phyloP scores from a whole-genome alignment of 2,329 filamentous ascomycete species.

The Xylaria sp. region DNA sequence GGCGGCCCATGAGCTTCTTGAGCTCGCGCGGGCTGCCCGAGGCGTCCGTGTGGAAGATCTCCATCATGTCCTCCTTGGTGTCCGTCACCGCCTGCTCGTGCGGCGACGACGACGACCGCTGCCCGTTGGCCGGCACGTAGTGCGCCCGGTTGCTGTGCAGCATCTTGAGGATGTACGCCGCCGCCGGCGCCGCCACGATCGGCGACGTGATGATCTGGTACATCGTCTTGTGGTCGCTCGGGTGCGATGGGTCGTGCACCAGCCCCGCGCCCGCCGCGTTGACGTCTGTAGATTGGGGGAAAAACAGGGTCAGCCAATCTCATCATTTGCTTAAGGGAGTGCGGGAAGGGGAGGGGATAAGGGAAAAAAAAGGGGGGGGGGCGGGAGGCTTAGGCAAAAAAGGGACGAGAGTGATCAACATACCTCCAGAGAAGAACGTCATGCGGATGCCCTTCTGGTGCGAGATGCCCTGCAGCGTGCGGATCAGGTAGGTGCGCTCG shows the following conservation, averaged over 20 bases:
- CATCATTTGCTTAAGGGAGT: slow-evolving; percentile 23
- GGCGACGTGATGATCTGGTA: slow-evolving; percentile 95
- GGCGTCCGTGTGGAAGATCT: slow-evolving; percentile 95
- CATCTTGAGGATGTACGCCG: slow-evolving; percentile 85
- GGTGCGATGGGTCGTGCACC: slow-evolving; percentile 89
- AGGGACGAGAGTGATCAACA: slow-evolving; percentile 32
- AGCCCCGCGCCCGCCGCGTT: slow-evolving; percentile 90
- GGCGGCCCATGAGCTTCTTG: slow-evolving; percentile 88
- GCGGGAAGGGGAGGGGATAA: neutral
- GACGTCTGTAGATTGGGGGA: slow-evolving; percentile 61
- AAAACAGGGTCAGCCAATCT: slow-evolving; percentile 13
- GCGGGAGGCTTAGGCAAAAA: neutral
- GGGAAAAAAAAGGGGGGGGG: neutral
- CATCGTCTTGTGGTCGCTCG: slow-evolving; percentile 97
- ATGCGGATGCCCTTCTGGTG: slow-evolving; percentile 95
- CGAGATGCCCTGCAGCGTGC: slow-evolving; percentile 91
- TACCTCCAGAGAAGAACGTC: slow-evolving; percentile 91
- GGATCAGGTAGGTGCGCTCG: slow-evolving; percentile 93
- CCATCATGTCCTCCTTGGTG: slow-evolving; percentile 99
- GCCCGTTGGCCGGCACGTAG: slow-evolving; percentile 88
- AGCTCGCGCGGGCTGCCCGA: slow-evolving; percentile 80
- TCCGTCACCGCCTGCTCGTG: slow-evolving; percentile 75
- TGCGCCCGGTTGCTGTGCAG: slow-evolving; percentile 94
- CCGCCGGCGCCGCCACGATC: slow-evolving; percentile 86
- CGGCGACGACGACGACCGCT: slow-evolving; percentile 69